A percentile compares a stretch with the other conserved stretches of the same genome.
These are phyloP conservation scores for Biancaea sappan DNA, from an alignment of 306 rosid species.

Conservation along the genomic window DNA sequence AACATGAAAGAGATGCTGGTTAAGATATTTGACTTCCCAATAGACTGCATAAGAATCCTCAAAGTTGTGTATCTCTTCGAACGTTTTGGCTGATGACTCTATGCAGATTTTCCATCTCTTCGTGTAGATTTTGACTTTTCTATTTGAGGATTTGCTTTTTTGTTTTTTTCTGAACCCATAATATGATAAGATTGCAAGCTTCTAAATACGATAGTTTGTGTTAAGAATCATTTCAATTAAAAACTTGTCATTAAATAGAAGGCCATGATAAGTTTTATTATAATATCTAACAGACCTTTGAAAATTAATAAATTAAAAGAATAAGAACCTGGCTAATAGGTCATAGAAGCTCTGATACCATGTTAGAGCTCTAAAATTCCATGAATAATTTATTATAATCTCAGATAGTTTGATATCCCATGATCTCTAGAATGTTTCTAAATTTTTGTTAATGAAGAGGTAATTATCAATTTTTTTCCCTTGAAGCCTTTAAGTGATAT, in stretches of 20 bases:
- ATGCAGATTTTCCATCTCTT: background rate
- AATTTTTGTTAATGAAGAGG: no score
- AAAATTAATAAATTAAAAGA: no score
- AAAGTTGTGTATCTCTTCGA: constrained; percentile 57
- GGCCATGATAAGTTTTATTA: no score
- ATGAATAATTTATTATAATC: background rate
- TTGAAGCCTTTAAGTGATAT: background rate
- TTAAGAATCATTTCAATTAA: background rate
- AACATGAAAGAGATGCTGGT: constrained; percentile 55
- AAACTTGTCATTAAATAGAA: background rate
- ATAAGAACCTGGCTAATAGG: no score
- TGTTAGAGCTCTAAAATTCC: no score
- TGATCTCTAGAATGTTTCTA: no score
- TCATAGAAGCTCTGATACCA: no score
- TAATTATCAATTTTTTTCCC: background rate
- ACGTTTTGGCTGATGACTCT: background rate
- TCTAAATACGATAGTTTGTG: background rate
- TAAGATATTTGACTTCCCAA: constrained; percentile 35
- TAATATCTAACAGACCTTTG: no score
- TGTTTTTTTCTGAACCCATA: background rate
- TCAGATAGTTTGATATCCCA: background rate
- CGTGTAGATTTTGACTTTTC: background rate
- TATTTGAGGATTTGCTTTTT: no score
- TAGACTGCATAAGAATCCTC: constrained; percentile 51
- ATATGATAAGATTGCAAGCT: background rate